phyloP scores from a whole-genome alignment of 2,329 filamentous ascomycete species.

The Xylariaceae sp. region DNA sequence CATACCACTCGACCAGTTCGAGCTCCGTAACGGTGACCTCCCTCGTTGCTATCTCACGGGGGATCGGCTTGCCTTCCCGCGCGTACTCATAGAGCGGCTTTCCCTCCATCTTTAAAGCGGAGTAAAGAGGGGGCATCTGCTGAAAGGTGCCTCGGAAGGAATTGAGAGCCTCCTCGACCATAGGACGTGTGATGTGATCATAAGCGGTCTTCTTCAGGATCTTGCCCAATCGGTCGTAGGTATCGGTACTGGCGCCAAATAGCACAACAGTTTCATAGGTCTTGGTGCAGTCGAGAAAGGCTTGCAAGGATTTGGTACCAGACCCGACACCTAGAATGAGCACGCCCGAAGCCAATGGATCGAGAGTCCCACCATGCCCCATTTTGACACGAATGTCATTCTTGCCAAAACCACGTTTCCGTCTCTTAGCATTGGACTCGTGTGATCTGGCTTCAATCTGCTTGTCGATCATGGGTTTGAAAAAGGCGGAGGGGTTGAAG shows the following conservation, averaged over 20 bases:
- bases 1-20: conserved; percentile 79
- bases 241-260: conserved; percentile 90
- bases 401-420: conserved; percentile 54
- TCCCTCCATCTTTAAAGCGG: conserved; percentile 86
- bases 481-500: conserved; percentile 77
- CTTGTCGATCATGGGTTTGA: conserved; percentile 69
- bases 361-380: conserved; percentile 91
- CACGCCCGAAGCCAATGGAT: conserved; percentile 90
- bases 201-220: conserved; percentile 72
- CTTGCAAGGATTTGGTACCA: conserved; percentile 76
- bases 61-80: conserved; percentile 80
- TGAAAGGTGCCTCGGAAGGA: conserved; percentile 77
- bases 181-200: conserved; percentile 73
- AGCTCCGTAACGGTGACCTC: conserved; percentile 74
- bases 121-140: conserved; percentile 90
- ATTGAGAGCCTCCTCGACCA: conserved; percentile 71
- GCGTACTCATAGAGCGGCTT: conserved; percentile 97
- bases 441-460: conserved; percentile 53
- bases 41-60: conserved; percentile 76
- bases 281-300: conserved; percentile 86
- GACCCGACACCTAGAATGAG: conserved; percentile 83
- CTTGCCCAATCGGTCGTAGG: conserved; percentile 84
- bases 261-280: conserved; percentile 85
- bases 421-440: conserved; percentile 57
- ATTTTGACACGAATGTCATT: conserved; percentile 76